phyloP scores from a whole-genome alignment of 257 asterid genomes.

The Solanum verrucosum region DNA sequence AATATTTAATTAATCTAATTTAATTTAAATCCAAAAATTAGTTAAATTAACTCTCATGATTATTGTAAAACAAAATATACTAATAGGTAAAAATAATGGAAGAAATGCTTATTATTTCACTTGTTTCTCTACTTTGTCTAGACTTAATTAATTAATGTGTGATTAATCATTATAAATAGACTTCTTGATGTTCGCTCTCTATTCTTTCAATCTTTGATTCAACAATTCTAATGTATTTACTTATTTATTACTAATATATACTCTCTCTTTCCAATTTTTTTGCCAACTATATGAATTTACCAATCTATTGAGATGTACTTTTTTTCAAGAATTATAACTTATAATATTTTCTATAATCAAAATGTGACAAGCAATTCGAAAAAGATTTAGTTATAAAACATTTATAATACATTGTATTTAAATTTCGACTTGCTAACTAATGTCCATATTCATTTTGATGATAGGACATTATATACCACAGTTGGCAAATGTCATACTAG shows the following conservation, averaged over 20 bases:
- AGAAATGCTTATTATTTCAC: background rate
- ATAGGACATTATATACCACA: slow-evolving; percentile 36
- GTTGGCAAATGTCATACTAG: slow-evolving; percentile 14
- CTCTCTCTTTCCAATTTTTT: no score
- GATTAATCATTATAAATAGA: background rate
- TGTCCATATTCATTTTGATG: background rate
- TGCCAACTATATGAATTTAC: no score
- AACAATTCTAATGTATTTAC: background rate
- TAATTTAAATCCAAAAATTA: no score
- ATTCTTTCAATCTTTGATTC: background rate
- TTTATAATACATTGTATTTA: no score
- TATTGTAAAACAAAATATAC: no score
- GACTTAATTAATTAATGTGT: background rate
- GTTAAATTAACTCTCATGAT: background rate
- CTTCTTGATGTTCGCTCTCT: background rate
- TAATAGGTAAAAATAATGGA: background rate
- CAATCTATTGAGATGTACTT: no score
- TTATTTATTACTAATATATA: background rate
- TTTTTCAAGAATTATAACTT: no score
- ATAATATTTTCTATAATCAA: no score
- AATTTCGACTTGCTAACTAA: background rate
- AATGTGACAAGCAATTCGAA: no score
- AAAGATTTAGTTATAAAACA: no score
- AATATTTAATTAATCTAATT: no score
- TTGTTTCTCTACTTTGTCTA: background rate